Percentiles rank a stretch among this genome's conserved stretches.
phyloP scores from a whole-genome alignment of 164 flowering plant species.

The Macadamia integrifolia region DNA sequence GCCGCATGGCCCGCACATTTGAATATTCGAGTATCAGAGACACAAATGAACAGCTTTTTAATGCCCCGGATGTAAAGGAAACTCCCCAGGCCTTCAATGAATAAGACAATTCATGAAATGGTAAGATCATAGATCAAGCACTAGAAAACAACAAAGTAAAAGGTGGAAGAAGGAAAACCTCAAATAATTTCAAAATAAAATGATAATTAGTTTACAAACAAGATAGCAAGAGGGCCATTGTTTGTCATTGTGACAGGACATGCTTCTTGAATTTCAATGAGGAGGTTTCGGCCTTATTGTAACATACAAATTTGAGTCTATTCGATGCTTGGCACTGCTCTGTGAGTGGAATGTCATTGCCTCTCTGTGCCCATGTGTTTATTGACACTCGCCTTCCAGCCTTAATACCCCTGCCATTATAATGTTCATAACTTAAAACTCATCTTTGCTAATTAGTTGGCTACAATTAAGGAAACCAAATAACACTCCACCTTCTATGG shows the following conservation, averaged over 20 bases:
- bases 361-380: constrained; percentile 13
- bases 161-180: no score
- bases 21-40: constrained; percentile 27
- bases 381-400: background rate
- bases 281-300: constrained; percentile 10
- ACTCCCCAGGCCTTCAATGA: constrained; percentile 13
- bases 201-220: no score
- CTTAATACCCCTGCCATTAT: constrained; percentile 5
- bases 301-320: constrained; percentile 11
- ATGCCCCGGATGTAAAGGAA: constrained; percentile 40
- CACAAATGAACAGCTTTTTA: constrained; percentile 33
- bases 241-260: no score
- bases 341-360: constrained; percentile 10
- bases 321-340: constrained; percentile 11
- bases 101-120: constrained; percentile 20
- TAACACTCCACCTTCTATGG: background rate
- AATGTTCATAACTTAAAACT: background rate
- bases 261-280: constrained; percentile 8
- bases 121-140: no score
- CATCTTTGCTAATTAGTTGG: background rate
- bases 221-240: no score
- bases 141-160: no score
- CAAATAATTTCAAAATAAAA: no score
- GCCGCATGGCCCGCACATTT: constrained; percentile 4
- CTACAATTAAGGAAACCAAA: constrained; percentile 6